Conservation (phyloP, 805 yeast species). For the Zygosaccharomyces gambellarensis region DNA sequence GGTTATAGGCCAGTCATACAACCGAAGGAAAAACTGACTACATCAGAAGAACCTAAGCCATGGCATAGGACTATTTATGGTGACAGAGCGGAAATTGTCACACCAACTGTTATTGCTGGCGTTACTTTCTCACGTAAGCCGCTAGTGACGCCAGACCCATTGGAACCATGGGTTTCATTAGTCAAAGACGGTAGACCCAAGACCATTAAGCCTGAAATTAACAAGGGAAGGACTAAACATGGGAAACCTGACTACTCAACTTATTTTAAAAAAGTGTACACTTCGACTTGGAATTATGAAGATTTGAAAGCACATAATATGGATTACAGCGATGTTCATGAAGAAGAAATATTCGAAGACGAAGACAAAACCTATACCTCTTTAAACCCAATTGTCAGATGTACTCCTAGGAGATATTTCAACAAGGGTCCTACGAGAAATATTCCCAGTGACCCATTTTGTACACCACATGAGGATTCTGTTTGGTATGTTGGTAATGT, state of each 20-base stretch:
- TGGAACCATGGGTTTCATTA: conserved; percentile 77
- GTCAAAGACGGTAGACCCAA: conserved; percentile 75
- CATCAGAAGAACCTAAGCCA: conserved; percentile 46
- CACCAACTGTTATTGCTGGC: conserved; percentile 60
- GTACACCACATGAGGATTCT: conserved; percentile 66
- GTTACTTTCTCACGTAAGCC: conserved; percentile 50
- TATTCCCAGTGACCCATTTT: conserved; percentile 68
- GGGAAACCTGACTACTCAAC: conserved; percentile 70
- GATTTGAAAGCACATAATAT: conserved; percentile 69
- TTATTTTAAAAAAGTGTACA: conserved; percentile 67
- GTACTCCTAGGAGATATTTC: conserved; percentile 73
- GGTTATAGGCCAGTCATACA: conserved; percentile 31
- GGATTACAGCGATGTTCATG: conserved; percentile 53
- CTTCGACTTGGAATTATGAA: conserved; percentile 52
- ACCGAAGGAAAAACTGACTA: conserved; percentile 35
- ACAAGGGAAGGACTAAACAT: conserved; percentile 64
- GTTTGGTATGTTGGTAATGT: conserved; percentile 55
- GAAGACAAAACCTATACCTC: conserved; percentile 72
- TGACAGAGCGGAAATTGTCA: conserved; percentile 54
- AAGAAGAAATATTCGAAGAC: conserved; percentile 50
- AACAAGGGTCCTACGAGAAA: conserved; percentile 58
- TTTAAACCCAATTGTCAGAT: conserved; percentile 74
- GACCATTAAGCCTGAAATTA: conserved; percentile 70
- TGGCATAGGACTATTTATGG: conserved; percentile 72
- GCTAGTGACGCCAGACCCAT: conserved; percentile 48